Conservation (phyloP, 331 rosid species). For the Telfairia occidentalis region DNA sequence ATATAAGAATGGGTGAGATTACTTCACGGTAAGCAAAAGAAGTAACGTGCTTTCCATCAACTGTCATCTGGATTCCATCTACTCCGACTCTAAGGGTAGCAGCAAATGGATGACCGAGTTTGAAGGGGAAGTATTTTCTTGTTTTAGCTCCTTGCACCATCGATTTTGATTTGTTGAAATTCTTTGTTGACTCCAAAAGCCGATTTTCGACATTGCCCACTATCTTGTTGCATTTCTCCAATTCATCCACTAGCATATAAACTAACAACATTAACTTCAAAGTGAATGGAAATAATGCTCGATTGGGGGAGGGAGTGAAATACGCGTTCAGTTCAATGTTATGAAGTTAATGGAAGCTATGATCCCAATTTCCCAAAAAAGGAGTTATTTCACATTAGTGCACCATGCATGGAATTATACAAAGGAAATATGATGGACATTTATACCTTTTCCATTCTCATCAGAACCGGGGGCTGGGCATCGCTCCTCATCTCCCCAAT, state of each 20-base stretch:
- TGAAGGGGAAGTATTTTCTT: slow-evolving; percentile 72
- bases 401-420: not conserved
- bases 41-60: slow-evolving; percentile 92
- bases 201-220: slow-evolving; percentile 58
- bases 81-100: slow-evolving; percentile 94
- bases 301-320: not conserved
- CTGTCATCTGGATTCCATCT: slow-evolving; percentile 99
- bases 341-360: not conserved
- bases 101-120: slow-evolving; percentile 91
- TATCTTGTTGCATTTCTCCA: slow-evolving; percentile 91
- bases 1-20: slow-evolving; percentile 20
- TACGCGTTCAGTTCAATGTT: not conserved
- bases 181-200: slow-evolving; percentile 14
- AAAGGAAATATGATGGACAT: slow-evolving; percentile 13
- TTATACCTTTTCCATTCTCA: slow-evolving; percentile 58
- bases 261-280: slow-evolving; percentile 12
- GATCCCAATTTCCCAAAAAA: not conserved
- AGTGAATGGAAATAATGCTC: not conserved
- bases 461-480: slow-evolving; percentile 84
- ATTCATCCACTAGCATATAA: slow-evolving; percentile 73
- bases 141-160: slow-evolving; percentile 36
- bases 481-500: slow-evolving; percentile 97
- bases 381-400: not conserved
- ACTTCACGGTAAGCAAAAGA: slow-evolving; percentile 93
- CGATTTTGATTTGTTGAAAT: slow-evolving; percentile 46